Conservation (phyloP, 2,329 filamentous ascomycete genomes). For the Pyrenochaeta sp. region DNA sequence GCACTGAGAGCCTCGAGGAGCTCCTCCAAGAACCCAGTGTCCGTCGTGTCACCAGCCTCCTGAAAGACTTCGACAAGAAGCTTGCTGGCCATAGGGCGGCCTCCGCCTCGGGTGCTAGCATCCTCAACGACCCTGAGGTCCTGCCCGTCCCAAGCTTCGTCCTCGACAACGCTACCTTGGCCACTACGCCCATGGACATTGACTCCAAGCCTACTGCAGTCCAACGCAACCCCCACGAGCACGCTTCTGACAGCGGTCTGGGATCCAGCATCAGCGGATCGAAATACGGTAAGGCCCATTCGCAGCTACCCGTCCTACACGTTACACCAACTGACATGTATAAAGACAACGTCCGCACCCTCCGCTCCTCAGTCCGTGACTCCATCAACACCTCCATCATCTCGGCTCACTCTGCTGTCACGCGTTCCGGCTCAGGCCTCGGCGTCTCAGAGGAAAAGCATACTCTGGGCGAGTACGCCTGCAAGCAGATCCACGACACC, state of each 20-base stretch:
- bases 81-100: slow-evolving; percentile 45
- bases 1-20: slow-evolving; percentile 57
- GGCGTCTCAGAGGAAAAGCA: slow-evolving; percentile 54
- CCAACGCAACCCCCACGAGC: slow-evolving; percentile 61
- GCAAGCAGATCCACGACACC: slow-evolving; percentile 79
- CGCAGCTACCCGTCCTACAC: slow-evolving; percentile 25
- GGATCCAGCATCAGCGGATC: slow-evolving; percentile 78
- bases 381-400: slow-evolving; percentile 49
- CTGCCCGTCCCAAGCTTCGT: slow-evolving; percentile 57
- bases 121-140: slow-evolving; percentile 58
- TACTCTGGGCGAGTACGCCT: slow-evolving; percentile 72
- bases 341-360: slow-evolving; percentile 45
- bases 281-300: slow-evolving; percentile 48
- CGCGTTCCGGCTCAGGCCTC: slow-evolving; percentile 54
- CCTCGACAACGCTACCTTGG: slow-evolving; percentile 47
- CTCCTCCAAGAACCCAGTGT: slow-evolving; percentile 56
- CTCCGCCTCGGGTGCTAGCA: slow-evolving; percentile 42
- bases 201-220: slow-evolving; percentile 50
- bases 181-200: slow-evolving; percentile 47
- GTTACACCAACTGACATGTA: slow-evolving; percentile 38
- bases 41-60: slow-evolving; percentile 53
- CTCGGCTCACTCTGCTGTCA: slow-evolving; percentile 49
- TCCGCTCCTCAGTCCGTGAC: slow-evolving; percentile 37
- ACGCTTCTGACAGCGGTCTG: slow-evolving; percentile 86
- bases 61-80: slow-evolving; percentile 56